Evolutionary conservation across 1,284 basidiomycete species (phyloP).

Genomic region (Schizopora paradoxa): DNA sequence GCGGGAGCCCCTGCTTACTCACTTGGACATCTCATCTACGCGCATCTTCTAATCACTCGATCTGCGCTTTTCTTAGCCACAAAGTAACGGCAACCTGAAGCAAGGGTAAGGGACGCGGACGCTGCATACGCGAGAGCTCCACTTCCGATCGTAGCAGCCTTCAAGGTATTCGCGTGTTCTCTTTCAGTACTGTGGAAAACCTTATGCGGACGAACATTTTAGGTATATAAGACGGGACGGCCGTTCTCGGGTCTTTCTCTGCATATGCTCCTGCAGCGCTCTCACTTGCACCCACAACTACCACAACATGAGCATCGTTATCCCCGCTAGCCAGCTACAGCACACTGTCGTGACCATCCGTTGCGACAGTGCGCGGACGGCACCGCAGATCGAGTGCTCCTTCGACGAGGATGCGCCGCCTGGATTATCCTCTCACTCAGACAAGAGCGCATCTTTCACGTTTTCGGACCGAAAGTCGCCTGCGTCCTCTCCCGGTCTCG

Average conservation of each 20-base stretch:
- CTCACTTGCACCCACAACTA: no score
- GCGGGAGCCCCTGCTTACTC: background rate
- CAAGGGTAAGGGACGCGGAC: no score
- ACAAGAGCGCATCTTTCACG: background rate
- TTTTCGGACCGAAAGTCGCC: conserved; percentile 5
- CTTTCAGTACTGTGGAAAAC: no score
- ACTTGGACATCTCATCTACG: no score
- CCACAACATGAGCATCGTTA: conserved; percentile 17
- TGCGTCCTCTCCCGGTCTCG: conserved; percentile 1
- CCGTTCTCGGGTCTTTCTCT: conserved; percentile 2
- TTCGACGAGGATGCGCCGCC: conserved; percentile 14
- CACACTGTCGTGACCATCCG: conserved; percentile 16
- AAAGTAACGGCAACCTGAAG: no score
- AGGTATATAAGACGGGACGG: conserved; percentile 7
- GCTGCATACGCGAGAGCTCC: background rate
- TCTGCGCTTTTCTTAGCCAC: no score
- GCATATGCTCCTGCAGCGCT: background rate
- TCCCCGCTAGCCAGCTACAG: conserved; percentile 13
- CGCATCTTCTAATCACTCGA: no score
- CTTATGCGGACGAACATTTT: no score
- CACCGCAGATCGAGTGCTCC: conserved; percentile 17
- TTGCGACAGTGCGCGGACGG: conserved; percentile 7
- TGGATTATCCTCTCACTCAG: background rate
- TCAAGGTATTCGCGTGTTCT: no score
- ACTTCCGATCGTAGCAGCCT: background rate